Evolutionary conservation across 768 basidiomycete species (phyloP), one percentile per base, ranked within the genome.

Genomic region (Kwoniella dejecticola): DNA sequence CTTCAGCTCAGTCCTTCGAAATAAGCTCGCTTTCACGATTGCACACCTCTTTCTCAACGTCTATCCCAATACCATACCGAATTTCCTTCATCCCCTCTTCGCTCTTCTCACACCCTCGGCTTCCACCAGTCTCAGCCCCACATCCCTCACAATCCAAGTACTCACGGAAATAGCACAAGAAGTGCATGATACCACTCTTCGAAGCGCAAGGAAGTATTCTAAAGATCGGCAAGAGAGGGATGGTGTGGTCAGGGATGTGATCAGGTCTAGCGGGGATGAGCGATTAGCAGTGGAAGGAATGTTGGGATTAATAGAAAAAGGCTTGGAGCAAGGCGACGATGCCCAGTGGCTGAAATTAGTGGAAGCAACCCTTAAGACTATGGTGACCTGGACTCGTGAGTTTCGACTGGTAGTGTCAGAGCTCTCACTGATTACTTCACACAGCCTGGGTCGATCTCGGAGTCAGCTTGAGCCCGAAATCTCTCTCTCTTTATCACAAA

Each of bases 371-470:
- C 84, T 97, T 58, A 83, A 89, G 66, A 92, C 94, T 0, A 90
- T 94, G 77, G 89, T 86, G 3, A 91, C 91, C 29, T 98, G 97
- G 75, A 92, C 91, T 60, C 91, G 94, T 96, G 76, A 74, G 94
- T 86, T 13, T 6, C 48, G 86, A 15, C 6, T 49, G 10, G 40
- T 11, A 11, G 13, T 8, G 13, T 26, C 4, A 15, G 21, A 19
- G n/a, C 23, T 33, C 12, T 11, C 38, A 49, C 72, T 74, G 59
- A 72, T 36, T n/a, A n/a, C 15, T 29, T 29, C 24, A 6, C 42
- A 17, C 70, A 96, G 95, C 92, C 13, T 99, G 96, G 96, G 89
- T 98, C 68, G 96, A 99, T 74, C 94, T 99, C 68, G 92, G 91
- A 72, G 82, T 98, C 64, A 93, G 96, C 12, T 89, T 99, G 61